Evolutionary conservation across 139 green algal genomes (phyloP), one percentile per base, ranked within the genome.

Genomic region (Micractinium sp.): DNA sequence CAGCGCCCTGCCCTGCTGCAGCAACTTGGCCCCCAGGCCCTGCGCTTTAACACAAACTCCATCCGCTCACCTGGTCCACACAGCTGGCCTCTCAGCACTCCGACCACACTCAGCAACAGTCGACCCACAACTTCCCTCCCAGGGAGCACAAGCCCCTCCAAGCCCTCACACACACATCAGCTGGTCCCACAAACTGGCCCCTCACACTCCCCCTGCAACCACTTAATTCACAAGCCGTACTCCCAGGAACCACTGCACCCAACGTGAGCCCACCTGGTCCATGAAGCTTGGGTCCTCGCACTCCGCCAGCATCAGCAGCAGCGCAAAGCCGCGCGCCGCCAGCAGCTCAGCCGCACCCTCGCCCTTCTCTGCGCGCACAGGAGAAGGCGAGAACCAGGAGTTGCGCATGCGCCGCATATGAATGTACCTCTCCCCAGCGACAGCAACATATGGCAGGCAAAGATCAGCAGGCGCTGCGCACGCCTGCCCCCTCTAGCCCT

Each of bases 241-340:
- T n/a, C n/a, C n/a, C n/a, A n/a, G n/a, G n/a, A n/a, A n/a, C n/a
- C n/a, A n/a, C n/a, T n/a, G n/a, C n/a, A n/a, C n/a, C n/a, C n/a
- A n/a, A n/a, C n/a, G n/a, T n/a, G n/a, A 31, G 1, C 69, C 4
- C 39, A 89, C 75, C 56, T 71, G 47, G 69, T 93, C 88, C 60
- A 87, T 81, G 78, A 87, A 93, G 36, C 67, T 78, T 2, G 89
- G 84, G 1, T 87, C 38, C 76, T 88, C 78, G 56, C 84, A 81
- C 56, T 93, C 91, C 9, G 75, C 60, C 89, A 93, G 53, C 73
- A 91, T 87, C 33, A 93, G 53, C 84, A 93, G 73, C 85, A 93
- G 84, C 27, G 84, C 71, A 63, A 85, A 89, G 9, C 90, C 91
- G 35, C 91, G 85, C 14, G 91, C 85, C 25, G 79, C 89, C 71